Evolutionary conservation across 495 filamentous ascomycete species (phyloP).

Genomic region (Parathielavia appendiculata): DNA sequence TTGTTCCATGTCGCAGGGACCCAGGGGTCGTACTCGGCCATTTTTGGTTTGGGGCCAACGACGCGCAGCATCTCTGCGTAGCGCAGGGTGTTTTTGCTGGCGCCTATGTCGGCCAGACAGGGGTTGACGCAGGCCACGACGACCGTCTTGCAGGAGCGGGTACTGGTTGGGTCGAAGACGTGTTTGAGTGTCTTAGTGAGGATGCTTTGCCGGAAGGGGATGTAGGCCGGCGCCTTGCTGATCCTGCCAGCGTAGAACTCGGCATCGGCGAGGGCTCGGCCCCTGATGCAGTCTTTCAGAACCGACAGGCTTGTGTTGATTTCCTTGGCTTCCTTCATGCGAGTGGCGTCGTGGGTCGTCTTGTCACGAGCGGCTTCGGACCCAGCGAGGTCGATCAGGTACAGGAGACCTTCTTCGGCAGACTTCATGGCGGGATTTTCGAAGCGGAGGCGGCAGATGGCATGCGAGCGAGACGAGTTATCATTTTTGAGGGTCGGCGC

Average conservation of each 20-base stretch:
- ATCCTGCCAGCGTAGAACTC: slow-evolving; percentile 4
- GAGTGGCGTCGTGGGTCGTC: slow-evolving; percentile 25
- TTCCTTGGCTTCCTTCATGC: slow-evolving; percentile 41
- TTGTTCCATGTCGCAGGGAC: slow-evolving; percentile 25
- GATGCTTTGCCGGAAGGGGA: slow-evolving; percentile 27
- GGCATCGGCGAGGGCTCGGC: slow-evolving; percentile 22
- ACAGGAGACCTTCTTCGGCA: slow-evolving; percentile 37
- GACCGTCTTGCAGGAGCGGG: slow-evolving; percentile 22
- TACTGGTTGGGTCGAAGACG: slow-evolving; percentile 25
- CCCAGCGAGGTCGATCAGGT: slow-evolving; percentile 46
- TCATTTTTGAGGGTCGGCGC: slow-evolving; percentile 39
- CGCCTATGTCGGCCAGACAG: slow-evolving; percentile 22
- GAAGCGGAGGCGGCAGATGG: slow-evolving; percentile 44
- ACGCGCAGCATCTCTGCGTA: slow-evolving; percentile 26
- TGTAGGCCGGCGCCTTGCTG: slow-evolving; percentile 16
- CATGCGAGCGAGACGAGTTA: slow-evolving; percentile 45
- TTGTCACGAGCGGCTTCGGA: slow-evolving; percentile 38
- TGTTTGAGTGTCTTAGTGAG: slow-evolving; percentile 30
- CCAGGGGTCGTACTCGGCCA: slow-evolving; percentile 8
- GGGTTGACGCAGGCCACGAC: slow-evolving; percentile 29
- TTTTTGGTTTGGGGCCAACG: slow-evolving; percentile 7
- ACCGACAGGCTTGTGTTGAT: slow-evolving; percentile 45
- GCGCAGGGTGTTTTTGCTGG: slow-evolving; percentile 28
- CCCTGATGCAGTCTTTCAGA: slow-evolving; percentile 42
- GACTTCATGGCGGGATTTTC: slow-evolving; percentile 24